Evolutionary conservation across 2,329 filamentous ascomycete species (phyloP), one percentile per base, ranked within the genome.

Genomic region (Sphaerulina musiva): DNA sequence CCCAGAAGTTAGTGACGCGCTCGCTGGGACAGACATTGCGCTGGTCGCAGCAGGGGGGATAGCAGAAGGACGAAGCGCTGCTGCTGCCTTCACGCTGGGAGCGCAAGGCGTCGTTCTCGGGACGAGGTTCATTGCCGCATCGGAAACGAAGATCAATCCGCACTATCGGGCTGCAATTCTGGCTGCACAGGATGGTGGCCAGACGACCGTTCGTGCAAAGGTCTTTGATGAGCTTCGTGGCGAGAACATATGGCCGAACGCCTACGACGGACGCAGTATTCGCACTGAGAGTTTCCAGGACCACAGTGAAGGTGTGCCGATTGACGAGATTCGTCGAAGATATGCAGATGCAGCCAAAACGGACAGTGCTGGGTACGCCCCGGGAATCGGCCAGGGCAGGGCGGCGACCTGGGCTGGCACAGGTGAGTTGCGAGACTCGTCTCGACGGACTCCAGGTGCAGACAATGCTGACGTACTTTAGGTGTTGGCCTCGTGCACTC

Each of bases 401-500:
- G 72, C 83, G 71, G 81, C 79, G 4, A 80, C 79, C 9, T 85
- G 83, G 72, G 81, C 80, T 4, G 83, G 53, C 23, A 57, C 54
- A 38, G 54, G 26, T 29, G 26, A 29, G 26, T 29, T 29, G 5
- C 26, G 26, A 29, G 26, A 29, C 26, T 4, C 4, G 26, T 7
- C 26, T 29, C 26, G 26, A 29, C 20, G 6, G 26, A 29, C 26
- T 29, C 26, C 5, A 7, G 26, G 3, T 29, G 4, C 26, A 29
- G 26, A 29, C 26, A 3, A 29, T 29, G 26, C 26, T 29, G 26
- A 29, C 26, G 26, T 6, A 29, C 5, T 29, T 3, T 29, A 29
- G 26, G 75, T 0, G 77, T 85, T 14, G 82, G 83, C 0, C 67
- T 85, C 57, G 73, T 85, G 1, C 77, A 67, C 44, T 67, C 74